A percentile compares a stretch with the other conserved stretches of the same genome.
phyloP scores from a whole-genome alignment of 176 grass and related monocot species.

The Oryza meridionalis region DNA sequence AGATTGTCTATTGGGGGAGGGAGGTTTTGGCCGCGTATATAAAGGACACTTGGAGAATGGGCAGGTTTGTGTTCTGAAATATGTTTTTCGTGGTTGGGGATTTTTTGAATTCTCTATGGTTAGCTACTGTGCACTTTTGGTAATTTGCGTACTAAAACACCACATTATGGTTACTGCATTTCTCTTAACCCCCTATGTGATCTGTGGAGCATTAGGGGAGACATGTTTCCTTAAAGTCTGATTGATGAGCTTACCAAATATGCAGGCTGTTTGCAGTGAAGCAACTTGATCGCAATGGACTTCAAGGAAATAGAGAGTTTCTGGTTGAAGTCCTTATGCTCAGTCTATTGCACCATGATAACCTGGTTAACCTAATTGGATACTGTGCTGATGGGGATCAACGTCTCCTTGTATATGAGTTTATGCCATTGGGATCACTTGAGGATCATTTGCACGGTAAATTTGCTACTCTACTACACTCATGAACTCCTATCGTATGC shows the following conservation, averaged over 20 bases:
- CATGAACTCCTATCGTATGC: conserved; percentile 32
- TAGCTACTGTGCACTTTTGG: conserved; percentile 6
- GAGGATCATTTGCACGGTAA: conserved; percentile 89
- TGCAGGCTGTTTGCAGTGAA: conserved; percentile 85
- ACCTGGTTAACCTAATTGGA: conserved; percentile 89
- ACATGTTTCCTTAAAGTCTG: conserved; percentile 36
- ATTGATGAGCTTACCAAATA: conserved; percentile 10
- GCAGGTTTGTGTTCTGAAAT: conserved; percentile 61
- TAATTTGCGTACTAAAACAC: not conserved
- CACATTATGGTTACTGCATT: not conserved
- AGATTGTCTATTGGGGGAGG: conserved; percentile 90
- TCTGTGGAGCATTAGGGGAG: conserved; percentile 31
- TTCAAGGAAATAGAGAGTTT: conserved; percentile 93
- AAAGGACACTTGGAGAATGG: conserved; percentile 86
- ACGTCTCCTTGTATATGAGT: conserved; percentile 92
- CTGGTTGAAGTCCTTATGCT: conserved; percentile 93
- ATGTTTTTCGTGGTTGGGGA: conserved; percentile 27
- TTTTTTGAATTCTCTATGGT: not conserved
- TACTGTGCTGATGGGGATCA: conserved; percentile 95
- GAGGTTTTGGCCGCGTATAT: conserved; percentile 87
- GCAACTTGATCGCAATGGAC: conserved; percentile 82
- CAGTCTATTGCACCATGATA: conserved; percentile 80
- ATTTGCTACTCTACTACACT: conserved; percentile 34
- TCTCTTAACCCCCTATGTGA: conserved; percentile 10
- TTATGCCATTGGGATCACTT: conserved; percentile 90